Conservation (phyloP, 176 grass and related monocot genomes). For the Musa beccarii region DNA sequence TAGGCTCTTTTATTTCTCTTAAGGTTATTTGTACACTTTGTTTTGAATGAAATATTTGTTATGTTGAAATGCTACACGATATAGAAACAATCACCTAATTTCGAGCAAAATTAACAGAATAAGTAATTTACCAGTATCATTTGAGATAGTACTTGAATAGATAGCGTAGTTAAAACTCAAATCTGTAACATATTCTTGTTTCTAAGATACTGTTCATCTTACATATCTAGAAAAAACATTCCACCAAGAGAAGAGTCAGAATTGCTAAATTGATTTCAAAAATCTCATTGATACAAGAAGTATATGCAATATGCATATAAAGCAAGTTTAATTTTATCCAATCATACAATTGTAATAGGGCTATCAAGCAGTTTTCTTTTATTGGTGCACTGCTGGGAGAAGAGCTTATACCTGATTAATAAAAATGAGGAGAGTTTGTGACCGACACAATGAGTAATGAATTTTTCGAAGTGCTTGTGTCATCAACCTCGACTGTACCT, state of each 20-base stretch:
- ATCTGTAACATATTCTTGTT: too few relatives aligned
- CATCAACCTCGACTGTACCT: constrained; percentile 73
- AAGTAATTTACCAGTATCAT: too few relatives aligned
- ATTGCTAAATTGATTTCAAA: background rate
- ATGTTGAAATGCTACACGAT: too few relatives aligned
- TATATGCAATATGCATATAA: background rate
- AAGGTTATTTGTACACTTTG: too few relatives aligned
- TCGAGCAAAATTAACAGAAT: too few relatives aligned
- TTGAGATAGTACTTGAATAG: too few relatives aligned
- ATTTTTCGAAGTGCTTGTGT: constrained; percentile 88
- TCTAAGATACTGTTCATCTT: background rate
- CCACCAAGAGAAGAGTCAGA: background rate
- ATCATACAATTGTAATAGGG: background rate
- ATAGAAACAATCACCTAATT: too few relatives aligned
- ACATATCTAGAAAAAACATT: background rate
- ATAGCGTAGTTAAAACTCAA: too few relatives aligned
- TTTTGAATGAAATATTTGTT: too few relatives aligned
- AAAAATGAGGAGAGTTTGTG: constrained; percentile 74
- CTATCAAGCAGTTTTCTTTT: background rate
- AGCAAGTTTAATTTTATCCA: background rate
- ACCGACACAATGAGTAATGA: constrained; percentile 61
- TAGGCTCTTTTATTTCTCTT: too few relatives aligned
- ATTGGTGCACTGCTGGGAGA: background rate
- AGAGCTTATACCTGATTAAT: constrained; percentile 69
- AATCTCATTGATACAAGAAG: background rate